Evolutionary conservation across 164 flowering plant species (phyloP).

Genomic region (Santalum album): DNA sequence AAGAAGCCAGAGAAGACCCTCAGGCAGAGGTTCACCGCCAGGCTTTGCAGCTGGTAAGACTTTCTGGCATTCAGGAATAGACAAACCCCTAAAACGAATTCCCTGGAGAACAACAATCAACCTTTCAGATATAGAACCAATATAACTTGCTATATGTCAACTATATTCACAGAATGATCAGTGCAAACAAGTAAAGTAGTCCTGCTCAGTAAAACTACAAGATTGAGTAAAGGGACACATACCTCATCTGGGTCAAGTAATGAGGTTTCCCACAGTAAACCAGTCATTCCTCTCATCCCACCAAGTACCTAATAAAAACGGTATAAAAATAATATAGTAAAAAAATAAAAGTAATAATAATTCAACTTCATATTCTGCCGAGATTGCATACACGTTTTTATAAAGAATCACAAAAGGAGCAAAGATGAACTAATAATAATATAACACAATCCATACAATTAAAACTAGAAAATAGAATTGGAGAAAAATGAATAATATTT

Average conservation of each 20-base stretch:
- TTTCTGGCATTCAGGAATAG: conserved; percentile 94
- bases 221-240: not conserved
- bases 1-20: conserved; percentile 94
- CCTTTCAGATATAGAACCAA: too few relatives aligned
- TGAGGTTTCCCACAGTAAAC: conserved; percentile 90
- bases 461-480: not conserved
- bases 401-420: not conserved
- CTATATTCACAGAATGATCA: too few relatives aligned
- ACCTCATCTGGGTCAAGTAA: conserved; percentile 93
- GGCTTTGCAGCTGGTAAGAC: conserved; percentile 71
- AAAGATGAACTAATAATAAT: not conserved
- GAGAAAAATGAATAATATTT: not conserved
- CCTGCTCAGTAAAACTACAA: too few relatives aligned
- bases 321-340: too few relatives aligned
- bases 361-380: not conserved
- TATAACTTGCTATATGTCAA: too few relatives aligned
- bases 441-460: not conserved
- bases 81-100: conserved; percentile 83
- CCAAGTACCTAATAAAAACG: conserved; percentile 48
- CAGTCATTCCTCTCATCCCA: conserved; percentile 99
- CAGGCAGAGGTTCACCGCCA: conserved; percentile 91
- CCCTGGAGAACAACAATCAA: conserved; percentile 40
- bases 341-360: too few relatives aligned
- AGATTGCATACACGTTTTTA: not conserved
- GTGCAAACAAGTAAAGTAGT: too few relatives aligned